Evolutionary conservation across 164 flowering plant genomes (phyloP), one percentile per base, ranked within the genome.

Genomic region (Pachysandra terminalis): DNA sequence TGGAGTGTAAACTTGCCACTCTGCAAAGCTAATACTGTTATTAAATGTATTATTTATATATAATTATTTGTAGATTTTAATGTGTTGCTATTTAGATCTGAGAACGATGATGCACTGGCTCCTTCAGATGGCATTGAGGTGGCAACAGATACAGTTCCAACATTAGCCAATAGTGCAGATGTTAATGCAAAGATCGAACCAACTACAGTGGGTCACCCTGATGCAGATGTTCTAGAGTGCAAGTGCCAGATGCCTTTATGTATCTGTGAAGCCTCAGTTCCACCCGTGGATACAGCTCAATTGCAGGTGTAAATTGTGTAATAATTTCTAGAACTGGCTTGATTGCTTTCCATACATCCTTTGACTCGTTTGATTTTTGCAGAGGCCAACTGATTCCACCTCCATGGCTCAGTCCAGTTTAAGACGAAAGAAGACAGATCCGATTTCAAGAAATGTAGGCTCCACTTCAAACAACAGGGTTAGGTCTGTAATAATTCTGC

Each of bases 241-340:
- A 90, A 82, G 74, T 96, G 99, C 77, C 97, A 97, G 66, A 96
- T 95, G 99, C 99, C 99, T 74, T 80, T 95, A 70, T 95, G 99
- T 77, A 95, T 95, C 64, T 95, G 99, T 81, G 84, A 80, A 79
- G 84, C 87, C 61, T 84, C 94, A 63, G 76, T 74, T 28, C 79
- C 91, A 66, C 65, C 79, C 26, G 70, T 57, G 10, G 79, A 77
- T 68, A 66, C 83, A 60, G 22, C 71, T 56, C 76, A 74, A 23
- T 16, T 57, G 65, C 84, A 70, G 89, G 97, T 83, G 77, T 67
- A 62, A 64, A 35, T 68, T 28, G 16, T 59, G 68, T 60, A 41
- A 23, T 26, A 56, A 19, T 54, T 60, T 45, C 35, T 32, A 19
- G 51, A 53, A 61, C 32, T n/a, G 19, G 19, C 61, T 55, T 56